Base-by-base conservation (phyloP, 2,329 filamentous ascomycete genomes). In the Lizonia empirigonia region DNA sequence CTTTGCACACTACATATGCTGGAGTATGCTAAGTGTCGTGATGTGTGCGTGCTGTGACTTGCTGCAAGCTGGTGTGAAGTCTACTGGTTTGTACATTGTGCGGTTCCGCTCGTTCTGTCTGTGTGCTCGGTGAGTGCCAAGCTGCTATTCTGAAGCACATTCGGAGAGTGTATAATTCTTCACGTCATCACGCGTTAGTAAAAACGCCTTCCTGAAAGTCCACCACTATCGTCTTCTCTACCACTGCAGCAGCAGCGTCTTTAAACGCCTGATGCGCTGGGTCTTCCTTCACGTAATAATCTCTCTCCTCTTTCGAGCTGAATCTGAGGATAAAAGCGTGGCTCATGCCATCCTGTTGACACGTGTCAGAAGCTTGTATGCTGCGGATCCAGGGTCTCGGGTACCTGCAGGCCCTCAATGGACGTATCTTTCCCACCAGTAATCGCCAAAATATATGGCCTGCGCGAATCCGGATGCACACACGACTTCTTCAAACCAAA, bases 311-410 rank as follows among this genome's bases (percentile, higher is more conserved):
- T 3, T 62, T 47, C n/a, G 64, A 71, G 13, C 64, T 63, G 53
- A 78, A 79, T 37, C 75, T 68, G 13, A 76, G 59, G 10, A 77
- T 67, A 44, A 78, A 79, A 2, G 70, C 77, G 48, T 78, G 75
- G 19, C 72, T 75, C n/a, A 76, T 60, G 13, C 74, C 75, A 44
- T 70, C 61, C 75, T 78, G 40, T 33, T 77, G 76, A 73, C 30
- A 15, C 5, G 75, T 71, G 47, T 84, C 1, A 80, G 47, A 50
- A 50, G 76, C 5, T 80, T 78, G 53, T 80, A 26, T 16, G 15
- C 29, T 38, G 33, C 42, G 30, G 20, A 45, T 35, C 24, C 35
- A 46, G 35, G 36, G 26, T 41, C 16, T 40, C 44, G 23, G 46
- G 26, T 67, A 72, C 69, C 63, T 70, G 68, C 29, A 68, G 52